phyloP scores from a whole-genome alignment of 2,329 filamentous ascomycete genomes.

The Hypoxylon sp. region DNA sequence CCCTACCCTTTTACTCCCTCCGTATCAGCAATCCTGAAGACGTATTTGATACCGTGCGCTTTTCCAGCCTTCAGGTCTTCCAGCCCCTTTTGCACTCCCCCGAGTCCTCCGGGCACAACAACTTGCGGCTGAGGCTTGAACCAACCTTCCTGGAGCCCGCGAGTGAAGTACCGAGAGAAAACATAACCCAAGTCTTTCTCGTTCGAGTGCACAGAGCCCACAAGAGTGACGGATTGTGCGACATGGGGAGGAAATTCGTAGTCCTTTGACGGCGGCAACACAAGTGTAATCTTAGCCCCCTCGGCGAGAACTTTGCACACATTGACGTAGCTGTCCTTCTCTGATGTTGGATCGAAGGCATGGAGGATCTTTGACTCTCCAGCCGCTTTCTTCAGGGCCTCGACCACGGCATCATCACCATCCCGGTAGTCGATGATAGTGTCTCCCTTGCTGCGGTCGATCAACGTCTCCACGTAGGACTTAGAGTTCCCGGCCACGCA shows the following conservation, averaged over 20 bases:
- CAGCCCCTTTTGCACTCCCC: slow-evolving; percentile 56
- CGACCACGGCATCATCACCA: slow-evolving; percentile 67
- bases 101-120: slow-evolving; percentile 54
- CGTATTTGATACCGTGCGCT: slow-evolving; percentile 62
- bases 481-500: slow-evolving; percentile 69
- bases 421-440: slow-evolving; percentile 72
- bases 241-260: slow-evolving; percentile 50
- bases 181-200: slow-evolving; percentile 51
- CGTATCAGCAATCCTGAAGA: slow-evolving; percentile 56
- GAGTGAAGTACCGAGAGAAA: slow-evolving; percentile 57
- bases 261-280: slow-evolving; percentile 55
- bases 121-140: slow-evolving; percentile 59
- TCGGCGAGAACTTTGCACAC: slow-evolving; percentile 61
- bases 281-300: slow-evolving; percentile 57
- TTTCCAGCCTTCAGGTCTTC: slow-evolving; percentile 55
- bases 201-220: slow-evolving; percentile 46
- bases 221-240: slow-evolving; percentile 39
- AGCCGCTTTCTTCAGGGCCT: slow-evolving; percentile 58
- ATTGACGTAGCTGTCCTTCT: slow-evolving; percentile 64
- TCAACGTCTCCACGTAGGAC: slow-evolving; percentile 65
- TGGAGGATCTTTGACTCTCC: slow-evolving; percentile 61
- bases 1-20: slow-evolving; percentile 41
- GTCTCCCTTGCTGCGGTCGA: slow-evolving; percentile 69
- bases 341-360: slow-evolving; percentile 71
- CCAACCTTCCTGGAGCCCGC: slow-evolving; percentile 57